Evolutionary conservation across 352 stramenopile genomes (phyloP).

Genomic region (Globisporangium spiculum): DNA sequence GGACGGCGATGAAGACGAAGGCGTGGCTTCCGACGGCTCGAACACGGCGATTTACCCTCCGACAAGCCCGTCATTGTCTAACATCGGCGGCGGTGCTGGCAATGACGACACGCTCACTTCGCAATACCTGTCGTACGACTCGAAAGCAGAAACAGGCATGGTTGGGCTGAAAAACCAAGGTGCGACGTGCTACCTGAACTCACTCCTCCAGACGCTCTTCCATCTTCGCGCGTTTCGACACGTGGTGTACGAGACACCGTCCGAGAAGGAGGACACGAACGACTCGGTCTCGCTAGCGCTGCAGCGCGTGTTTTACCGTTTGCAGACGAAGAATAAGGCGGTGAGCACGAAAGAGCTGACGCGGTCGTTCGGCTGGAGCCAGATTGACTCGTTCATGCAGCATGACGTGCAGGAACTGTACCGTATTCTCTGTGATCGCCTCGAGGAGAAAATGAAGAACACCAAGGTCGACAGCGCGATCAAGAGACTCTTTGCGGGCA

Average conservation of each 20-base stretch:
- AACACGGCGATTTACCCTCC: slow-evolving; percentile 12
- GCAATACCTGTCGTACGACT: slow-evolving; percentile 59
- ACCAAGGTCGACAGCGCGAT: slow-evolving; percentile 80
- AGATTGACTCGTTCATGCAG: slow-evolving; percentile 91
- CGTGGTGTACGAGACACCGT: slow-evolving; percentile 82
- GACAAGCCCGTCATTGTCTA: slow-evolving; percentile 22
- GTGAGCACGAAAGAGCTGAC: slow-evolving; percentile 93
- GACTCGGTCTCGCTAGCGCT: slow-evolving; percentile 81
- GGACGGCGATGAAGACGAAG: slow-evolving; percentile 10
- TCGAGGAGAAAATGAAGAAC: slow-evolving; percentile 93
- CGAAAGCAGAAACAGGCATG: slow-evolving; percentile 83
- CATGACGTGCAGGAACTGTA: slow-evolving; percentile 93
- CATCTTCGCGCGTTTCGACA: slow-evolving; percentile 84
- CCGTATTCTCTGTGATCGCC: slow-evolving; percentile 88
- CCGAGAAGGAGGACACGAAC: slow-evolving; percentile 74
- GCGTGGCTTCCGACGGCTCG: slow-evolving; percentile 9
- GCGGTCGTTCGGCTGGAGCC: slow-evolving; percentile 90
- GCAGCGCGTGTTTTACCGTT: slow-evolving; percentile 83
- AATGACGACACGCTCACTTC: slow-evolving; percentile 10
- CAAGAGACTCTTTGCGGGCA: slow-evolving; percentile 87
- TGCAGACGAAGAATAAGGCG: slow-evolving; percentile 67
- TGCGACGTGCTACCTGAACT: slow-evolving; percentile 94
- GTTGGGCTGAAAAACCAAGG: slow-evolving; percentile 89
- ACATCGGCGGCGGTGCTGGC: slow-evolving; percentile 16
- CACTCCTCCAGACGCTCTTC: slow-evolving; percentile 91